Evolutionary conservation across 768 basidiomycete species (phyloP), one percentile per base, ranked within the genome.

Genomic region (Dioszegia crocea): DNA sequence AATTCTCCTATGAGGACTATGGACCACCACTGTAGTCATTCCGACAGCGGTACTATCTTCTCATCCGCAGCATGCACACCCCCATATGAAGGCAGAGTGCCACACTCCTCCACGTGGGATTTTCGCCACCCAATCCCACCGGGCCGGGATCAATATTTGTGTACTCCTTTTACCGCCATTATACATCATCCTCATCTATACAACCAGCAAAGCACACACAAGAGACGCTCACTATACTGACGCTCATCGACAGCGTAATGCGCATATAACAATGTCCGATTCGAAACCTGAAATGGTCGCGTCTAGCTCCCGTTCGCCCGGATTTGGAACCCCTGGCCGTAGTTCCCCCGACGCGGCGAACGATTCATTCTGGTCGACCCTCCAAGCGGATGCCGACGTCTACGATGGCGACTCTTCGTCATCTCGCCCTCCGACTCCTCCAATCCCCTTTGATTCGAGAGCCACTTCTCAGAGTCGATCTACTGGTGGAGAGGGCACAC

Each of bases 321-420:
- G 33, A 33, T 33, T 14, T 33, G 8, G 33, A 33, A 6, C 33
- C 33, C 33, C 33, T 33, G 8, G 47, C 27, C 26, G 4, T 16
- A 8, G 9, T 23, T 12, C 9, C 47, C 29, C 44, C 21, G 44
- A 6, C 9, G 9, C 16, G 44, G n/a, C 33, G 14, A 16, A 26
- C 24, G 38, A 21, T 38, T 40, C 51, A 10, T 53, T 53, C 19
- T 53, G 51, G 51, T 21, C n/a, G n/a, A 19, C 38, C 11, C 24
- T 53, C 4, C 51, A 40, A 19, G 51, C 39, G 38, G 51, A 53
- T 14, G 51, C 30, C 4, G 33, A 50, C 4, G 49, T n/a, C n/a
- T n/a, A 53, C 12, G 33, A 51, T 2, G 33, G 38, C 12, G 51
- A 29, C 27, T 17, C 51, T 6, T 53, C 51, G 12, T 26, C 33